phyloP scores from a whole-genome alignment of 2,329 filamentous ascomycete genomes.

The Colletotrichum sp. region DNA sequence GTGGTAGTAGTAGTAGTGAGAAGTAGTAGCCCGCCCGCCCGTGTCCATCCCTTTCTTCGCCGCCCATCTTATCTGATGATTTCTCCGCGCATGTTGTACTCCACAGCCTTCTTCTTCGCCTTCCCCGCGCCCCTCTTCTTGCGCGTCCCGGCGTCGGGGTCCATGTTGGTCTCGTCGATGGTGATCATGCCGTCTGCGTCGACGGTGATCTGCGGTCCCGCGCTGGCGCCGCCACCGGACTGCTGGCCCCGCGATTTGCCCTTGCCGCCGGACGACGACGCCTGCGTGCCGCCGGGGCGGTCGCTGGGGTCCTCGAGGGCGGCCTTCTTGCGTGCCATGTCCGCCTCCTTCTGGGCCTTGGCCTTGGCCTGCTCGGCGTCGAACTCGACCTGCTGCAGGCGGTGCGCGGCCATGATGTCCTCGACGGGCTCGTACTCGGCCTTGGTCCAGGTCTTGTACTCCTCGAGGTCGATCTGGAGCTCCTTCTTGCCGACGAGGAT shows the following conservation, averaged over 20 bases:
- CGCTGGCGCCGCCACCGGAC: background rate
- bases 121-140: slow-evolving; percentile 39
- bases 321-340: slow-evolving; percentile 52
- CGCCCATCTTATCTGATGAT: slow-evolving; percentile 7
- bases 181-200: slow-evolving; percentile 22
- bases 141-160: background rate
- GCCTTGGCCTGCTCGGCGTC: slow-evolving; percentile 47
- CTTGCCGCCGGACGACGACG: background rate
- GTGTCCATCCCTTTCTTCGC: background rate
- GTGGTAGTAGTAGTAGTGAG: background rate
- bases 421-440: slow-evolving; percentile 60
- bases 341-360: slow-evolving; percentile 52
- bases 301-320: slow-evolving; percentile 50
- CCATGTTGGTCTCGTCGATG: slow-evolving; percentile 22
- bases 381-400: slow-evolving; percentile 48
- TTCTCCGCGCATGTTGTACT: slow-evolving; percentile 29
- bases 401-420: slow-evolving; percentile 60
- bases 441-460: slow-evolving; percentile 59
- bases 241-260: background rate
- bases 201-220: slow-evolving; percentile 12
- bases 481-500: slow-evolving; percentile 67
- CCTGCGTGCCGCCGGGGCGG: slow-evolving; percentile 8
- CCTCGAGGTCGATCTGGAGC: slow-evolving; percentile 62
- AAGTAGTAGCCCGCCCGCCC: background rate
- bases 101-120: slow-evolving; percentile 33